phyloP scores from a whole-genome alignment of 345 rosid species.

The Schrenkiella parvula region DNA sequence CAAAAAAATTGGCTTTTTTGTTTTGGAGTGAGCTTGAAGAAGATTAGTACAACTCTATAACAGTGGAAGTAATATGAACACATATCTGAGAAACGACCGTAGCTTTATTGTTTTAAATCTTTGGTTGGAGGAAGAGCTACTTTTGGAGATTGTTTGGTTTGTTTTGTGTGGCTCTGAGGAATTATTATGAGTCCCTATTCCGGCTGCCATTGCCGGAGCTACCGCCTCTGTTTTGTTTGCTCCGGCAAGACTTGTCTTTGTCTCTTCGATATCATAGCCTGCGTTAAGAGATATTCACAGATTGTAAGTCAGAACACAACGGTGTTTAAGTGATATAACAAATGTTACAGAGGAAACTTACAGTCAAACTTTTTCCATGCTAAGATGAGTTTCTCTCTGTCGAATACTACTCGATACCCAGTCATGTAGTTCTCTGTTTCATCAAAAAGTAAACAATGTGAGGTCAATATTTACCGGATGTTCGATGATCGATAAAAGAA shows the following conservation, averaged over 20 bases:
- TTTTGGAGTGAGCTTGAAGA: not conserved
- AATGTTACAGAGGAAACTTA: constrained; percentile 31
- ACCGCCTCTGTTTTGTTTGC: constrained; percentile 43
- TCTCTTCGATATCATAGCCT: constrained; percentile 67
- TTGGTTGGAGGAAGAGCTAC: constrained; percentile 33
- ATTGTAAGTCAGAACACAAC: not conserved
- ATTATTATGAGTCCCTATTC: constrained; percentile 36
- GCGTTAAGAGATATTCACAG: constrained; percentile 13
- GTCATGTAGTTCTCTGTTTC: constrained; percentile 86
- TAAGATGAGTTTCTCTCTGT: constrained; percentile 63
- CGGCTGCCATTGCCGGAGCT: constrained; percentile 67
- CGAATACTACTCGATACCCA: constrained; percentile 70
- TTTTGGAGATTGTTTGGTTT: constrained; percentile 28
- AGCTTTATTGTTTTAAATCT: constrained; percentile 7
- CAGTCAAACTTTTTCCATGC: constrained; percentile 86
- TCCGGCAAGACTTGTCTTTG: constrained; percentile 19
- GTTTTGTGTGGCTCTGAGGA: constrained; percentile 35
- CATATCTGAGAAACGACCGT: constrained; percentile 4
- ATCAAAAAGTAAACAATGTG: constrained; percentile 7
- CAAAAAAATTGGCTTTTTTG: not conserved
- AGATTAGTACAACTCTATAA: constrained; percentile 19
- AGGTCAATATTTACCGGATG: not conserved
- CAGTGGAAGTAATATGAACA: constrained; percentile 33
- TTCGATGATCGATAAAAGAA: not conserved
- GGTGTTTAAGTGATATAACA: not conserved